These are phyloP conservation scores for Diaporthe sp. DNA, from an alignment of 2,329 filamentous ascomycete genomes.

Conservation along the genomic window DNA sequence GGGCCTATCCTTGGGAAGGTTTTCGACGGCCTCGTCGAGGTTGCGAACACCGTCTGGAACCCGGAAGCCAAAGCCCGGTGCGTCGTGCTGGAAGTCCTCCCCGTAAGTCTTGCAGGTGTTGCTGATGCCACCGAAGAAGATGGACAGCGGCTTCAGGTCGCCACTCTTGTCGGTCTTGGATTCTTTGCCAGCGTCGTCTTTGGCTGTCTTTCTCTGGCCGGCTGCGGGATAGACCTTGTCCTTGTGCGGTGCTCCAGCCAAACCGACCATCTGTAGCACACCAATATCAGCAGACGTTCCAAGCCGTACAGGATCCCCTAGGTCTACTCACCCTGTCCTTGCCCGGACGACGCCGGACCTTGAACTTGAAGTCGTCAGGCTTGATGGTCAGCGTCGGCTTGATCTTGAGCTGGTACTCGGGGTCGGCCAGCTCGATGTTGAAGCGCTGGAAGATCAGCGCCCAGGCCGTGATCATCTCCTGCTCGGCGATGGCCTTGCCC, in stretches of 20 bases:
- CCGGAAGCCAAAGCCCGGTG: constrained; percentile 61
- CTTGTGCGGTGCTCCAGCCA: constrained; percentile 33
- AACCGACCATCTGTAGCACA: constrained; percentile 13
- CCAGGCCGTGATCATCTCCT: constrained; percentile 57
- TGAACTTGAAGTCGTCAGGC: constrained; percentile 48
- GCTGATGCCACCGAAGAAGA: constrained; percentile 70
- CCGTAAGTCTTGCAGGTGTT: constrained; percentile 71
- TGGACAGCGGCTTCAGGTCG: constrained; percentile 60
- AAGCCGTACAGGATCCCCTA: not conserved
- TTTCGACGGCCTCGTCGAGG: constrained; percentile 65
- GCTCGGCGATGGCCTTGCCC: constrained; percentile 59
- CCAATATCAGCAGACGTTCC: not conserved
- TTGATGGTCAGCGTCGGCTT: constrained; percentile 61
- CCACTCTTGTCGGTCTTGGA: constrained; percentile 32
- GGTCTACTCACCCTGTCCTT: constrained; percentile 37
- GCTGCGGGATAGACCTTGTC: constrained; percentile 29
- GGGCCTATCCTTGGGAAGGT: constrained; percentile 62
- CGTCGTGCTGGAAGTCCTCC: constrained; percentile 62
- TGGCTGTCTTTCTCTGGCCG: not conserved
- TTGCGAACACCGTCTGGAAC: constrained; percentile 56
- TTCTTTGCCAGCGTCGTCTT: not conserved
- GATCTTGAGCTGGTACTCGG: constrained; percentile 58
- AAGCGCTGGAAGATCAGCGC: constrained; percentile 61
- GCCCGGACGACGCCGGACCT: constrained; percentile 42
- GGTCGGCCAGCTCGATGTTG: constrained; percentile 58